A percentile compares a stretch with the other conserved stretches of the same genome.
Evolutionary conservation across 2,329 filamentous ascomycete species (phyloP).

Genomic region (Trichoderma oligosporum): DNA sequence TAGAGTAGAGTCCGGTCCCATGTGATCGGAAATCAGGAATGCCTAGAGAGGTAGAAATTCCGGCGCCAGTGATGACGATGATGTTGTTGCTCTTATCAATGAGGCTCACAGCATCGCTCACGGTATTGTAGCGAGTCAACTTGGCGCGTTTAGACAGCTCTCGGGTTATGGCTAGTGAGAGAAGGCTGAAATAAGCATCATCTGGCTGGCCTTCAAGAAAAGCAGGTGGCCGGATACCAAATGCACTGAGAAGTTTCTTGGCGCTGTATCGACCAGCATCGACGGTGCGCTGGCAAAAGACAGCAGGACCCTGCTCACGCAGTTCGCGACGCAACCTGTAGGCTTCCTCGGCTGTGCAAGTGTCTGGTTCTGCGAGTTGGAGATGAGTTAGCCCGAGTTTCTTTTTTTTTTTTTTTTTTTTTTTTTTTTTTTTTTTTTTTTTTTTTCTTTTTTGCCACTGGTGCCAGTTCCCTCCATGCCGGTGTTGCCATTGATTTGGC

Average conservation of each 20-base stretch:
- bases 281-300: slow-evolving; percentile 72
- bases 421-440: background rate
- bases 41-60: slow-evolving; percentile 92
- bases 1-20: slow-evolving; percentile 84
- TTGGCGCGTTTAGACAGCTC: slow-evolving; percentile 81
- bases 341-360: slow-evolving; percentile 67
- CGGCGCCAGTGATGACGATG: slow-evolving; percentile 89
- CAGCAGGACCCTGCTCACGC: slow-evolving; percentile 69
- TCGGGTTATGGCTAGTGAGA: slow-evolving; percentile 73
- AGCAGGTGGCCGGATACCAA: slow-evolving; percentile 68
- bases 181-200: slow-evolving; percentile 67
- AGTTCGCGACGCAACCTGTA: slow-evolving; percentile 65
- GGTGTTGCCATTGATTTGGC: background rate
- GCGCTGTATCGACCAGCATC: slow-evolving; percentile 66
- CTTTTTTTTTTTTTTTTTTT: background rate
- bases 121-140: slow-evolving; percentile 72
- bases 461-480: background rate
- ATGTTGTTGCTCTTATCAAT: slow-evolving; percentile 75
- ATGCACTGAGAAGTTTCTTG: slow-evolving; percentile 81
- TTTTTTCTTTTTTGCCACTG: background rate
- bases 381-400: background rate
- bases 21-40: slow-evolving; percentile 97
- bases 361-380: slow-evolving; percentile 21
- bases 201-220: slow-evolving; percentile 68
- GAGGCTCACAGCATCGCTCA: slow-evolving; percentile 81